Conservation (phyloP, 208 protist species). For the Leishmania tropica region DNA sequence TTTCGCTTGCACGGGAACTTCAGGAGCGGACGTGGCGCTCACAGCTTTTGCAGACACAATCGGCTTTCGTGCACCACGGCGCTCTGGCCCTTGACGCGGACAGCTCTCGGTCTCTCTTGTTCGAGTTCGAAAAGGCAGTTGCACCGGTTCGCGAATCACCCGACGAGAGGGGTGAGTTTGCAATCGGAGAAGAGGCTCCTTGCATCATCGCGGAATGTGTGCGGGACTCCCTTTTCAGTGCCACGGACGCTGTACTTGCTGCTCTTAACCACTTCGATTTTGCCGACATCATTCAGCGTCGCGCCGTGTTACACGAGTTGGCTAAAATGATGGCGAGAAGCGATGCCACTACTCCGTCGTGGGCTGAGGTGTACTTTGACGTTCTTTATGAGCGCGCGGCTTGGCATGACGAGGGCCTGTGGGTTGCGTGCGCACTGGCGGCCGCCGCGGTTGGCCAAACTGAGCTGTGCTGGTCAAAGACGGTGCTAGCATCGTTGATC, state of each 20-base stretch:
- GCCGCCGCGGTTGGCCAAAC: not conserved
- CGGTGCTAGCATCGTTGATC: conserved; percentile 23
- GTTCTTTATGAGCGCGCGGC: conserved; percentile 26
- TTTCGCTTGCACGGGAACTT: conserved; percentile 9
- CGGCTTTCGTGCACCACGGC: conserved; percentile 7
- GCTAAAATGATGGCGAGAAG: not conserved
- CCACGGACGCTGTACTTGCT: conserved; percentile 17
- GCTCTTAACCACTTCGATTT: conserved; percentile 29
- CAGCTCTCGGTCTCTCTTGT: conserved; percentile 26
- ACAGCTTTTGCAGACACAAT: conserved; percentile 19
- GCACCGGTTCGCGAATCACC: conserved; percentile 1
- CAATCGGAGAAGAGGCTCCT: not conserved
- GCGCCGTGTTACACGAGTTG: conserved; percentile 11
- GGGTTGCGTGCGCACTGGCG: conserved; percentile 26
- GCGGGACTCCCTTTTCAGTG: not conserved
- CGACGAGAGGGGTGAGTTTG: not conserved
- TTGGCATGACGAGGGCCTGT: conserved; percentile 31
- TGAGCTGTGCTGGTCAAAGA: conserved; percentile 7
- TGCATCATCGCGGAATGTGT: conserved; percentile 16
- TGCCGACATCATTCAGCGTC: conserved; percentile 14
- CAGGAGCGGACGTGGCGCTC: conserved; percentile 15
- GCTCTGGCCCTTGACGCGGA: conserved; percentile 11
- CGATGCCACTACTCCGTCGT: not conserved
- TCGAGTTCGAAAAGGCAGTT: conserved; percentile 30
- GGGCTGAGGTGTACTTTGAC: conserved; percentile 29